A percentile compares a stretch with the other conserved stretches of the same genome.
Evolutionary conservation across 345 rosid species (phyloP).

Genomic region (Dipteronia sinensis): DNA sequence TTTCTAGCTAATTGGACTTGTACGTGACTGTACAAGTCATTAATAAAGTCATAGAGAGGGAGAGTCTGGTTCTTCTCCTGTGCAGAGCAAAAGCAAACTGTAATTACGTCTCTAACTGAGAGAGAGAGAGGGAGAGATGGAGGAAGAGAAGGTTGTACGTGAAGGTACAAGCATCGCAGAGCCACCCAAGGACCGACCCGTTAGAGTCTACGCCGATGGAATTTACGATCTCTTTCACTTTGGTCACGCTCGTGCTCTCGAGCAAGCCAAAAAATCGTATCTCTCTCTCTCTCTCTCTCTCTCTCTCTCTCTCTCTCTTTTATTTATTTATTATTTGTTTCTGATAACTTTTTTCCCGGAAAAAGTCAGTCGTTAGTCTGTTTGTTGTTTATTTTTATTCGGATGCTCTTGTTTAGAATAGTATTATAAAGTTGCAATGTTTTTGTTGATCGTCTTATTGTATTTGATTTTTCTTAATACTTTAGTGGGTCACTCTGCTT

Average conservation of each 20-base stretch:
- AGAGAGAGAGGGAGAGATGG: constrained; percentile 14
- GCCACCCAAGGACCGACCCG: constrained; percentile 36
- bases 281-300: not conserved
- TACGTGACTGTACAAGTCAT: constrained; percentile 1
- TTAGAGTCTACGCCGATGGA: constrained; percentile 68
- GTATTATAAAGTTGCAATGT: not conserved
- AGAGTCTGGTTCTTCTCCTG: not conserved
- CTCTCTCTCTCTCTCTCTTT: too few relatives aligned
- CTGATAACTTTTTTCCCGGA: not conserved
- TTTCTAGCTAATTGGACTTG: not conserved
- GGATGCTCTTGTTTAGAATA: not conserved
- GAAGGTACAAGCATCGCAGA: not conserved
- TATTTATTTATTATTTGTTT: too few relatives aligned
- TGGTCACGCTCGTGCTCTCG: constrained; percentile 73
- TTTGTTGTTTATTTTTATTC: not conserved
- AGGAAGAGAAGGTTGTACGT: constrained; percentile 9
- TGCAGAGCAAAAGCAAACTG: not conserved
- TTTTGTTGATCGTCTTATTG: not conserved
- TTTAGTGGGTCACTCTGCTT: not conserved
- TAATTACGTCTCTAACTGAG: not conserved
- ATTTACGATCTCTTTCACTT: constrained; percentile 72
- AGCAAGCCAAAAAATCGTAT: constrained; percentile 68
- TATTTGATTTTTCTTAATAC: too few relatives aligned
- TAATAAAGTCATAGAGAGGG: not conserved
- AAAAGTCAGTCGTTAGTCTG: not conserved